These are phyloP conservation scores for Picochlorum sp. DNA, from an alignment of 139 green algal species.

Conservation along the genomic window DNA sequence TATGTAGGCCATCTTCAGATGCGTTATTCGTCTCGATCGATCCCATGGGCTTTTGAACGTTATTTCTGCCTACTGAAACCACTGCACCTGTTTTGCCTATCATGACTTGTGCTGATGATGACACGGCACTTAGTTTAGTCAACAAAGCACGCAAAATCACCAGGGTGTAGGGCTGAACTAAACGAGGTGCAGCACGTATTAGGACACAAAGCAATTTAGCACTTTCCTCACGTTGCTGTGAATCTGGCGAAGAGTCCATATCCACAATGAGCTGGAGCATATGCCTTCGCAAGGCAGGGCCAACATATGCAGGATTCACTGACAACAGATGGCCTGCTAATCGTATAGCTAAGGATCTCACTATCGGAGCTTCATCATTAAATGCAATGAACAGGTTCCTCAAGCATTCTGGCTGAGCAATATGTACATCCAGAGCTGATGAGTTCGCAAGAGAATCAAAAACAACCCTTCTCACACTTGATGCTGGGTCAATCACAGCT, in stretches of 20 bases:
- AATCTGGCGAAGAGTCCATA: slow-evolving; percentile 65
- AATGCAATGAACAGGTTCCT: slow-evolving; percentile 78
- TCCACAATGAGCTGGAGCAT: slow-evolving; percentile 83
- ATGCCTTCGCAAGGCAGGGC: slow-evolving; percentile 79
- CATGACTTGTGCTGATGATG: background rate
- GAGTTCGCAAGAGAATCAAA: slow-evolving; percentile 51
- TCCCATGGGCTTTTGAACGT: background rate
- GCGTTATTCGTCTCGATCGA: background rate
- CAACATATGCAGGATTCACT: slow-evolving; percentile 82
- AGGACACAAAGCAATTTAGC: slow-evolving; percentile 76
- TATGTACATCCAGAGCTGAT: slow-evolving; percentile 59
- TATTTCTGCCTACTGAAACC: background rate
- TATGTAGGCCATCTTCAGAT: slow-evolving; percentile 25
- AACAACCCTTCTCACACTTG: slow-evolving; percentile 61
- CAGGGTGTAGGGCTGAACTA: slow-evolving; percentile 81
- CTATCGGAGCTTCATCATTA: slow-evolving; percentile 76
- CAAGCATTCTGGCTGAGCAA: slow-evolving; percentile 77
- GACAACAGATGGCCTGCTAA: slow-evolving; percentile 64
- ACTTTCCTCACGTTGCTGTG: slow-evolving; percentile 48
- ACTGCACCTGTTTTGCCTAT: background rate
- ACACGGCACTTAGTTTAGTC: slow-evolving; percentile 44
- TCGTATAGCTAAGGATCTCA: slow-evolving; percentile 63
- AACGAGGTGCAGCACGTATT: slow-evolving; percentile 52
- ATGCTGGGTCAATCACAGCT: slow-evolving; percentile 66
- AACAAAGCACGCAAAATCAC: slow-evolving; percentile 75